Conservation (phyloP, 495 filamentous ascomycete genomes). For the Durotheca rogersii region DNA sequence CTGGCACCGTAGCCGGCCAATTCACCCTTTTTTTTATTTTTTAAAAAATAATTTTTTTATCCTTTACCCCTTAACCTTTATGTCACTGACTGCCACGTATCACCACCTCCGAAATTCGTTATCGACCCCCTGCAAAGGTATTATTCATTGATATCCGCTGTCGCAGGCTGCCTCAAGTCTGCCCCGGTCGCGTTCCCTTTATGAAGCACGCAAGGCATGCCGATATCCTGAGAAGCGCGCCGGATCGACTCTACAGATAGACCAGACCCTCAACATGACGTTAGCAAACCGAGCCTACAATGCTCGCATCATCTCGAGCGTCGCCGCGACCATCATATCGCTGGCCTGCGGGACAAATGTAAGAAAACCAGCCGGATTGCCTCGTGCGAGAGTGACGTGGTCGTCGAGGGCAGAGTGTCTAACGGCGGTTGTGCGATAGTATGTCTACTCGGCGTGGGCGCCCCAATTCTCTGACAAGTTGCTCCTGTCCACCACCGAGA, state of each 20-base stretch:
- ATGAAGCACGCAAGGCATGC: slow-evolving; percentile 16
- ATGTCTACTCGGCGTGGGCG: slow-evolving; percentile 98
- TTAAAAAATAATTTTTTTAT: no score
- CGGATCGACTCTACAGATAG: background rate
- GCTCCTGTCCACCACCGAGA: slow-evolving; percentile 83
- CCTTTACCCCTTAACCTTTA: no score
- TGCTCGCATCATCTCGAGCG: slow-evolving; percentile 70
- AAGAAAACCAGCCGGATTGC: slow-evolving; percentile 35
- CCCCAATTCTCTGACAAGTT: slow-evolving; percentile 88
- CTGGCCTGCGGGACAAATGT: slow-evolving; percentile 94
- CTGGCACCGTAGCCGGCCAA: slow-evolving; percentile 1
- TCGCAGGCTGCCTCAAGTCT: slow-evolving; percentile 2
- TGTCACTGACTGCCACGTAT: slow-evolving; percentile 10
- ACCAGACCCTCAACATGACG: slow-evolving; percentile 33
- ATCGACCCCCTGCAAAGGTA: slow-evolving; percentile 2
- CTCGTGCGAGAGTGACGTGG: slow-evolving; percentile 1
- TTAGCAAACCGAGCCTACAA: slow-evolving; percentile 46
- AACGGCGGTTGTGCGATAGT: slow-evolving; percentile 56
- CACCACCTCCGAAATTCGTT: slow-evolving; percentile 19
- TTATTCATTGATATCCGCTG: slow-evolving; percentile 11
- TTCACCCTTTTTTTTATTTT: slow-evolving; percentile 4
- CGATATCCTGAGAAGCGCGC: slow-evolving; percentile 33
- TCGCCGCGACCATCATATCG: slow-evolving; percentile 83
- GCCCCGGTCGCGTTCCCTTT: slow-evolving; percentile 35
- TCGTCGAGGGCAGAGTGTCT: slow-evolving; percentile 5